Conservation (phyloP, 345 rosid species). For the Rubroshorea leprosula region DNA sequence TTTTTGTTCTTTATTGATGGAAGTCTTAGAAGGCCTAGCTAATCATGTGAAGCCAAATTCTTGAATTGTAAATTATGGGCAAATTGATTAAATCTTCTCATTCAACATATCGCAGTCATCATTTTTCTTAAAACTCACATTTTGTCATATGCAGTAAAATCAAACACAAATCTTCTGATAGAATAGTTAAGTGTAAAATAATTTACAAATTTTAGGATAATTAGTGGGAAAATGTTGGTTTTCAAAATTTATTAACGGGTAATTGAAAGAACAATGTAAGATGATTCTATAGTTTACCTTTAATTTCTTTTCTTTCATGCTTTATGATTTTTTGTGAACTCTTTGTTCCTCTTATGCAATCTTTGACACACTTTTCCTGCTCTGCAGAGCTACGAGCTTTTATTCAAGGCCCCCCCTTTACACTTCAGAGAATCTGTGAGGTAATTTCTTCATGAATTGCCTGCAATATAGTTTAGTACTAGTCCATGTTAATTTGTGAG, state of each 20-base stretch:
- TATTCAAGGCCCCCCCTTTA: constrained; percentile 90
- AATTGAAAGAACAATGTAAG: background rate
- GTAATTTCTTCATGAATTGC: constrained; percentile 29
- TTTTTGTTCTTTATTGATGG: background rate
- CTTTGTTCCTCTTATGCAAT: background rate
- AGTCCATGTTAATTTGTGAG: background rate
- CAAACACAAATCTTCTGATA: too few relatives aligned
- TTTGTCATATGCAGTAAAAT: too few relatives aligned
- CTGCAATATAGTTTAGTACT: background rate
- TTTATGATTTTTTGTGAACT: background rate
- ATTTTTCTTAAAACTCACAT: too few relatives aligned
- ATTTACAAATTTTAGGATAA: background rate
- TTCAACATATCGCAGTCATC: background rate
- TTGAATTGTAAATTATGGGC: background rate
- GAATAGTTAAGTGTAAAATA: background rate
- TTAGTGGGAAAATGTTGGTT: background rate
- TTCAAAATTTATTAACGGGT: background rate
- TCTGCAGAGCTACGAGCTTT: constrained; percentile 64
- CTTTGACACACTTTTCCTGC: constrained; percentile 6
- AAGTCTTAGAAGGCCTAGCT: background rate
- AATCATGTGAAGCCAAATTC: background rate
- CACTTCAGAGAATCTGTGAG: constrained; percentile 92
- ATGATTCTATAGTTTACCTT: background rate
- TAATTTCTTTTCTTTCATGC: background rate
- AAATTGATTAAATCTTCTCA: background rate